Conservation (phyloP, 805 yeast species). For the Maudiozyma serrabonitensis region DNA sequence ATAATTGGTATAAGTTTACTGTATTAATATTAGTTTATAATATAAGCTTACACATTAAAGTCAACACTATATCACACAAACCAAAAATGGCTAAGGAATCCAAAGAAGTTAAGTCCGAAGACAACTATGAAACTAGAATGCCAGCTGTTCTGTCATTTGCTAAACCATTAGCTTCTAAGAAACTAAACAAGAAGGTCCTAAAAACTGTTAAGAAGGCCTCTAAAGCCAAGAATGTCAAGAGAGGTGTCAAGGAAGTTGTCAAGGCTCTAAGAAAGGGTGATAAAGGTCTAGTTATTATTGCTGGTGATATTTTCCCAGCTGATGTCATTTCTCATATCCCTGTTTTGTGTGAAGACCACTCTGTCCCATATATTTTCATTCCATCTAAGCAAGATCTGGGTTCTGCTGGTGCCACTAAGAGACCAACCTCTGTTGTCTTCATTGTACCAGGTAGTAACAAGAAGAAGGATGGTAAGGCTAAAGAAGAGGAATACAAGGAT, state of each 20-base stretch:
- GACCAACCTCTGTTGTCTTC: constrained; percentile 98
- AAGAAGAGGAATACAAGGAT: constrained; percentile 85
- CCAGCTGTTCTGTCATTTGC: constrained; percentile 91
- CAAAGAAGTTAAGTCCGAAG: constrained; percentile 33
- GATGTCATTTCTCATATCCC: constrained; percentile 97
- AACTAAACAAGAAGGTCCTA: constrained; percentile 86
- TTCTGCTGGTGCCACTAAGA: constrained; percentile 96
- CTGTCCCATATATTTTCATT: constrained; percentile 85
- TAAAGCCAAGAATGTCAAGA: constrained; percentile 93
- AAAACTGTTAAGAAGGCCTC: constrained; percentile 97
- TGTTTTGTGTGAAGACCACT: constrained; percentile 87
- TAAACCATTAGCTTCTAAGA: constrained; percentile 89
- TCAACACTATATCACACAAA: background rate
- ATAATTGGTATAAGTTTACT: no score
- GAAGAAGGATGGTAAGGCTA: constrained; percentile 57
- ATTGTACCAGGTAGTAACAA: constrained; percentile 92
- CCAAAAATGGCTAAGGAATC: constrained; percentile 9
- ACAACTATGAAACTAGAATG: constrained; percentile 86
- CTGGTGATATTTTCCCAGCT: constrained; percentile 96
- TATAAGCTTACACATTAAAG: no score
- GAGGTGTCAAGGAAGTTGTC: constrained; percentile 98
- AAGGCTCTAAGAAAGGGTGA: constrained; percentile 97
- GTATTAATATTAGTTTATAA: no score
- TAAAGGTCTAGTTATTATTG: constrained; percentile 90
- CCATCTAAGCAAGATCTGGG: constrained; percentile 98